Conservation (phyloP, 2,329 filamentous ascomycete species). For the Botrytis fragariae region DNA sequence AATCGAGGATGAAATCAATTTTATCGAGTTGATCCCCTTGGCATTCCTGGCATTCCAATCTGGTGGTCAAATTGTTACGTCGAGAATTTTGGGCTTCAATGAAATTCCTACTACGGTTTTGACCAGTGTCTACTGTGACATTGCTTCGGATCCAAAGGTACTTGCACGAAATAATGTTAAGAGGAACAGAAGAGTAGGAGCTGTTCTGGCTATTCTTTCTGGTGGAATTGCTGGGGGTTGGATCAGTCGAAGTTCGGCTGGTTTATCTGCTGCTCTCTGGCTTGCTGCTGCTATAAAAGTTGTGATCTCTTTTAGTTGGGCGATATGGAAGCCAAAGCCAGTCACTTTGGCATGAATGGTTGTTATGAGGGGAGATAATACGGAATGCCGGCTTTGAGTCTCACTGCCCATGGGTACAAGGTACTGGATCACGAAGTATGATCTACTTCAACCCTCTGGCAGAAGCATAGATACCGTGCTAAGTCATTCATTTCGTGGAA, state of each 20-base stretch:
- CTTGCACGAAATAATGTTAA: conserved; percentile 48
- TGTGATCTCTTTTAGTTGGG: conserved; percentile 56
- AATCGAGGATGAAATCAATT: conserved; percentile 37
- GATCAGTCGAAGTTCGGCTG: conserved; percentile 51
- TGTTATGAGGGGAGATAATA: neutral
- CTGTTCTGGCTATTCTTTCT: conserved; percentile 50
- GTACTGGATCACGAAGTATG: neutral
- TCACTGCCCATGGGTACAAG: neutral
- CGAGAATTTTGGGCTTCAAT: conserved; percentile 65
- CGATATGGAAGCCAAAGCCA: conserved; percentile 51
- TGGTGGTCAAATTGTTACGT: conserved; percentile 74
- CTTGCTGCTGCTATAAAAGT: conserved; percentile 49
- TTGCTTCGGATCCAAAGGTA: conserved; percentile 65
- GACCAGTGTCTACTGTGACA: conserved; percentile 78
- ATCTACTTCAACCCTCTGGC: neutral
- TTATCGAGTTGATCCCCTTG: conserved; percentile 47
- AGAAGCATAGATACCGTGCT: neutral
- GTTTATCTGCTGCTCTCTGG: conserved; percentile 52
- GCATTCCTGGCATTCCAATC: conserved; percentile 64
- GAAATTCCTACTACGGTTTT: conserved; percentile 75
- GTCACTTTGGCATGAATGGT: neutral
- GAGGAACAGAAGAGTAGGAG: conserved; percentile 51
- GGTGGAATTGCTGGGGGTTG: conserved; percentile 55
- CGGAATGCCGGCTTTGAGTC: neutral
- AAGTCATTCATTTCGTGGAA: neutral